Conservation (phyloP, 257 asterid species). For the Linderniella brevidens region DNA sequence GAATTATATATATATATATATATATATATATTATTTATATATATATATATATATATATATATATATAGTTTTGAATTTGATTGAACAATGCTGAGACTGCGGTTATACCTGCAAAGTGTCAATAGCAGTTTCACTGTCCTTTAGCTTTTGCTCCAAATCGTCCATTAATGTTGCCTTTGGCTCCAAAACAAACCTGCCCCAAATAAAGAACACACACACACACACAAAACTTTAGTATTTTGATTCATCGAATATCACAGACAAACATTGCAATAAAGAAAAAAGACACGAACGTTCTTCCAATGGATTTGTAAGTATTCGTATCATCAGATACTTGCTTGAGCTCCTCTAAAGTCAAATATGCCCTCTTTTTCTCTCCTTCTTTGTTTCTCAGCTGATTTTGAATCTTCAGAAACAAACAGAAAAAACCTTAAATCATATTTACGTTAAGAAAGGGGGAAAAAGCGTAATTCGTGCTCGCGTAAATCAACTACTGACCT, state of each 20-base stretch:
- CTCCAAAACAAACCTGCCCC: conserved; percentile 70
- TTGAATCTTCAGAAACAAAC: conserved; percentile 41
- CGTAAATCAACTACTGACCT: conserved; percentile 21
- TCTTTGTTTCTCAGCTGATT: conserved; percentile 73
- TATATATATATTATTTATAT: too few relatives aligned
- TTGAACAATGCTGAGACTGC: too few relatives aligned
- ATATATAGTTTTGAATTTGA: too few relatives aligned
- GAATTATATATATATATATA: too few relatives aligned
- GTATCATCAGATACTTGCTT: conserved; percentile 59
- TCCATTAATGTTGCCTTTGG: conserved; percentile 70
- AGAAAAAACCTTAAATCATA: neutral
- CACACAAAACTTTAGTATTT: neutral
- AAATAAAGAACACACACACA: neutral
- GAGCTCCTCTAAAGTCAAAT: conserved; percentile 84
- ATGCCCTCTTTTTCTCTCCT: conserved; percentile 84
- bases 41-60: too few relatives aligned
- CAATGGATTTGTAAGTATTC: conserved; percentile 76
- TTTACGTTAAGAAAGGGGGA: neutral
- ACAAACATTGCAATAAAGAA: neutral
- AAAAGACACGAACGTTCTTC: conserved; percentile 31
- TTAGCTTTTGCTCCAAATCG: conserved; percentile 60
- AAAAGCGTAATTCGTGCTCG: neutral
- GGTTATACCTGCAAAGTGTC: conserved; percentile 50
- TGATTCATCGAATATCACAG: neutral
- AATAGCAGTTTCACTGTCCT: conserved; percentile 72